Evolutionary conservation across 495 filamentous ascomycete species (phyloP).

Genomic region (Venustampulla echinocandica): DNA sequence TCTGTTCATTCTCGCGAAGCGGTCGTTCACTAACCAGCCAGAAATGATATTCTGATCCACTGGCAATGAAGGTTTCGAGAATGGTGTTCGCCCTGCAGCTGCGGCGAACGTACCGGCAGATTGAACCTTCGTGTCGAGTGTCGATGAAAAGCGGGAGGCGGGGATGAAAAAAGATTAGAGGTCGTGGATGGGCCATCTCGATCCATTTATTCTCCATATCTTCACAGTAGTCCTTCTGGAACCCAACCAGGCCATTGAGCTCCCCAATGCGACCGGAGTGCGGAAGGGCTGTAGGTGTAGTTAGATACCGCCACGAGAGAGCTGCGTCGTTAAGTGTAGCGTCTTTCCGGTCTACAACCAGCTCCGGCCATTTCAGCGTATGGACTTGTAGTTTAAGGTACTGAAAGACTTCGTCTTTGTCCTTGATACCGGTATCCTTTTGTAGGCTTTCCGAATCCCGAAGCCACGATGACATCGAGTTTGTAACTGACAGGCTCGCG

Average conservation of each 20-base stretch:
- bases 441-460: slow-evolving; percentile 47
- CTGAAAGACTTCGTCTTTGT: slow-evolving; percentile 42
- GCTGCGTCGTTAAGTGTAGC: slow-evolving; percentile 33
- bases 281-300: slow-evolving; percentile 46
- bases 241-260: slow-evolving; percentile 76
- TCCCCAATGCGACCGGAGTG: slow-evolving; percentile 71
- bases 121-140: slow-evolving; percentile 72
- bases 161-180: slow-evolving; percentile 78
- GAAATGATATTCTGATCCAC: slow-evolving; percentile 71
- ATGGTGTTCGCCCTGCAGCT: slow-evolving; percentile 81
- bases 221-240: slow-evolving; percentile 65
- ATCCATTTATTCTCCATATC: slow-evolving; percentile 69
- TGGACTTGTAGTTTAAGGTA: slow-evolving; percentile 24
- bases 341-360: slow-evolving; percentile 36
- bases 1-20: slow-evolving; percentile 49
- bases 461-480: slow-evolving; percentile 63
- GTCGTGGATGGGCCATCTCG: slow-evolving; percentile 66
- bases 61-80: slow-evolving; percentile 73
- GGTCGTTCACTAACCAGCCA: slow-evolving; percentile 74
- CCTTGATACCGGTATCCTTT: slow-evolving; percentile 34
- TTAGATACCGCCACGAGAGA: slow-evolving; percentile 64
- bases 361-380: slow-evolving; percentile 30
- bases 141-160: slow-evolving; percentile 84
- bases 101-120: slow-evolving; percentile 73
- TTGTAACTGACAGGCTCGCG: slow-evolving; percentile 56